phyloP scores from a whole-genome alignment of 768 basidiomycete genomes.

The Dentipellis fragilis region DNA sequence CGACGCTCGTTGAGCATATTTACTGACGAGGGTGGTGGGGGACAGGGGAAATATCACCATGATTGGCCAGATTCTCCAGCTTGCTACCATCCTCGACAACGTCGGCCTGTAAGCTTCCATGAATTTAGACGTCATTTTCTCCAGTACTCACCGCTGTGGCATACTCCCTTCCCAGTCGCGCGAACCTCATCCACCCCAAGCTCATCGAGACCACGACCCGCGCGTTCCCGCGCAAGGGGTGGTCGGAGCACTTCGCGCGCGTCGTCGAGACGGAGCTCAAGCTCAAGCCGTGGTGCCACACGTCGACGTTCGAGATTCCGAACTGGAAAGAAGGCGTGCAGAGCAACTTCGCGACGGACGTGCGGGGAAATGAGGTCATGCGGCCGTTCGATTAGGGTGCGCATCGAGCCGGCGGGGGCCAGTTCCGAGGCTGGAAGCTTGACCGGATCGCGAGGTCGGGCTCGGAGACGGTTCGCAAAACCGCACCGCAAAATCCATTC shows the following conservation, averaged over 20 bases:
- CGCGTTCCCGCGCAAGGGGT: slow-evolving; percentile 33
- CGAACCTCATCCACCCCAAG: slow-evolving; percentile 30
- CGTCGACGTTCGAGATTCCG: slow-evolving; percentile 36
- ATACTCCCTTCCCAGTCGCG: slow-evolving; percentile 22
- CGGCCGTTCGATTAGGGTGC: slow-evolving; percentile 25
- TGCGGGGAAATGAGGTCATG: slow-evolving; percentile 34
- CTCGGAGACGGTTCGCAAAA: too few relatives aligned
- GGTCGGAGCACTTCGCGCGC: slow-evolving; percentile 33
- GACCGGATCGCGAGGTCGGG: too few relatives aligned
- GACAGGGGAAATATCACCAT: slow-evolving; percentile 38
- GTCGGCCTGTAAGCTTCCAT: slow-evolving; percentile 29
- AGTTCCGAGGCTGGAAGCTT: neutral
- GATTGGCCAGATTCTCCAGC: slow-evolving; percentile 39
- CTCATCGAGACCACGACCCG: slow-evolving; percentile 32
- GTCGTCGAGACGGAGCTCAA: slow-evolving; percentile 35
- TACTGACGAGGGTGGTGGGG: slow-evolving; percentile 2
- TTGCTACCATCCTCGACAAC: slow-evolving; percentile 39
- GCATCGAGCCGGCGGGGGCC: neutral
- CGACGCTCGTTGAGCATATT: neutral
- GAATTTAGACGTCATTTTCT: neutral
- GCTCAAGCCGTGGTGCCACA: slow-evolving; percentile 42
- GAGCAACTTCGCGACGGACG: slow-evolving; percentile 39
- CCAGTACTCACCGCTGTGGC: neutral
- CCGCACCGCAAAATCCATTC: too few relatives aligned
- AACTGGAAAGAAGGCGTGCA: slow-evolving; percentile 32